Evolutionary conservation across 306 rosid genomes (phyloP).

Genomic region (Heteromeles arbutifolia): DNA sequence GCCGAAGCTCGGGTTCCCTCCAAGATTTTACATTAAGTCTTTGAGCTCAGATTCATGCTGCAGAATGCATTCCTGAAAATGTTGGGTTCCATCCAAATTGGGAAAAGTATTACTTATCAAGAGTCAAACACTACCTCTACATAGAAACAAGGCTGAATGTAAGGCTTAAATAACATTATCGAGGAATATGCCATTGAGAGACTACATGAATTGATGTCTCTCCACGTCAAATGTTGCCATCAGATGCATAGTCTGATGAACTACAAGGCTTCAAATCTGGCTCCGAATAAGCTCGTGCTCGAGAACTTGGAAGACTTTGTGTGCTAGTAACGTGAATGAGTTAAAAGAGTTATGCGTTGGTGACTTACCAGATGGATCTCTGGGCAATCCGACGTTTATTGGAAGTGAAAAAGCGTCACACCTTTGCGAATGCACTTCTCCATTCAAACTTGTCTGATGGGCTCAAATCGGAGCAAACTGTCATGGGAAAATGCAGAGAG

Average conservation of each 20-base stretch:
- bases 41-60: not conserved
- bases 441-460: not conserved
- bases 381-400: conserved; percentile 1
- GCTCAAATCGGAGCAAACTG: not conserved
- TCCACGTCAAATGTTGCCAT: not conserved
- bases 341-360: not conserved
- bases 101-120: not conserved
- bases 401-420: not conserved
- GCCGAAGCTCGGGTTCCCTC: too few species aligned
- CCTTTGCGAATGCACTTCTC: not conserved
- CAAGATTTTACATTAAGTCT: too few species aligned
- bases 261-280: not conserved
- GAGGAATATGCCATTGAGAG: not conserved
- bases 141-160: too few species aligned
- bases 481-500: not conserved
- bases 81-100: not conserved
- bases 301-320: not conserved
- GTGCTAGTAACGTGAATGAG: not conserved
- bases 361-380: not conserved
- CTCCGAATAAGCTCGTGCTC: not conserved
- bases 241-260: not conserved
- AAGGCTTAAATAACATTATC: not conserved
- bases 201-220: not conserved
- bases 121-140: not conserved
- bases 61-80: not conserved